phyloP scores from a whole-genome alignment of 139 green algal genomes.

The Chlamydomonas sp. region DNA sequence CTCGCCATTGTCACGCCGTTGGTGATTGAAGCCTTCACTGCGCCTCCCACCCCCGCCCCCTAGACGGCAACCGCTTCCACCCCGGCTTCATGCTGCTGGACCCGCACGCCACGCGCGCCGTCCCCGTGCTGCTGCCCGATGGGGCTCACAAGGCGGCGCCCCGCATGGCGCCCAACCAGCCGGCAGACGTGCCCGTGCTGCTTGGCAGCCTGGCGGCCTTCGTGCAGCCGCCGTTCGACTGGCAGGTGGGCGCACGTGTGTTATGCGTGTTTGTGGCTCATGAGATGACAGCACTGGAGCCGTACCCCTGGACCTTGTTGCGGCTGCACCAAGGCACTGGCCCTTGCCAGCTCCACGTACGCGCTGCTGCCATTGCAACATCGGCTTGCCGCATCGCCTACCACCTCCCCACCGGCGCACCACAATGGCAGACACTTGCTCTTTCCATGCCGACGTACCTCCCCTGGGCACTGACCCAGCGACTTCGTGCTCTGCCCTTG shows the following conservation, averaged over 20 bases:
- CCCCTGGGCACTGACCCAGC: too few relatives aligned
- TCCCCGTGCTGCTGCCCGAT: slow-evolving; percentile 58
- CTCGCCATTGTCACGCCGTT: too few relatives aligned
- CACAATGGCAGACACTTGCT: too few relatives aligned
- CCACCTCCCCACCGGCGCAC: too few relatives aligned
- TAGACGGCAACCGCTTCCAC: slow-evolving; percentile 60
- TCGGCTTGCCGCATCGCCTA: too few relatives aligned
- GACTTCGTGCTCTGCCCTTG: too few relatives aligned
- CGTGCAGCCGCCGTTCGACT: slow-evolving; percentile 48
- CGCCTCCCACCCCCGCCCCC: not conserved
- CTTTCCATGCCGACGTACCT: too few relatives aligned
- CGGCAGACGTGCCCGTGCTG: slow-evolving; percentile 39
- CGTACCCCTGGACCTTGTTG: too few relatives aligned
- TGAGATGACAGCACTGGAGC: too few relatives aligned
- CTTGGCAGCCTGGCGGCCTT: slow-evolving; percentile 66
- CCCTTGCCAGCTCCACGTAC: too few relatives aligned
- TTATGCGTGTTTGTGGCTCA: not conserved
- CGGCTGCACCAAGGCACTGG: too few relatives aligned
- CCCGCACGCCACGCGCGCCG: slow-evolving; percentile 29
- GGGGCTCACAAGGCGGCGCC: slow-evolving; percentile 54
- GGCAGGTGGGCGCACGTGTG: slow-evolving; percentile 18
- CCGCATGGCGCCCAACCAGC: slow-evolving; percentile 38
- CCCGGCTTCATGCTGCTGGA: slow-evolving; percentile 58
- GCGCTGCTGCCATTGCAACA: too few relatives aligned
- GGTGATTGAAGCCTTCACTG: not conserved